Percentiles rank a stretch among this genome's conserved stretches.
Evolutionary conservation across 2,329 filamentous ascomycete species (phyloP).

Genomic region (Coniochaeta prunicola): DNA sequence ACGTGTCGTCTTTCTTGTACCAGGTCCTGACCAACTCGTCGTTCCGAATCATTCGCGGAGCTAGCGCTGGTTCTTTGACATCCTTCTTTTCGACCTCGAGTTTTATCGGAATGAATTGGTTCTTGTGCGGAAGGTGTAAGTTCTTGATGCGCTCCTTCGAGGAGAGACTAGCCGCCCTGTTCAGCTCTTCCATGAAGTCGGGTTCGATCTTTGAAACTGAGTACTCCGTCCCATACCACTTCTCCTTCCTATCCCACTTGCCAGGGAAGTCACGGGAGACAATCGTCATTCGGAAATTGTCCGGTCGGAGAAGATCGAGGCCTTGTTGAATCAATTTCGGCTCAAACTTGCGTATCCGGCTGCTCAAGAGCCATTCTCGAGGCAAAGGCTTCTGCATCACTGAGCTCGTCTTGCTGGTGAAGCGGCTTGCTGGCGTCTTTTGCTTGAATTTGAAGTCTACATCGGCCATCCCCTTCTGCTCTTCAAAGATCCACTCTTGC

Average conservation of each 20-base stretch:
- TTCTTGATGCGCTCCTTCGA: conserved; percentile 55
- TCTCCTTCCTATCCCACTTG: conserved; percentile 80
- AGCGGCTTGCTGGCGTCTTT: conserved; percentile 82
- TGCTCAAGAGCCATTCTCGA: conserved; percentile 80
- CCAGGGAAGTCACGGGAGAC: conserved; percentile 80
- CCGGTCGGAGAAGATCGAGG: conserved; percentile 67
- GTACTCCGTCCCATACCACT: conserved; percentile 98
- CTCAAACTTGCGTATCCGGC: conserved; percentile 73
- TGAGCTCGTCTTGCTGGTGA: conserved; percentile 76
- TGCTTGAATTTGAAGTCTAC: conserved; percentile 94
- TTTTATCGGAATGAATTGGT: conserved; percentile 91
- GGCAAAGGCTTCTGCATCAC: conserved; percentile 90
- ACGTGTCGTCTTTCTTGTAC: conserved; percentile 98
- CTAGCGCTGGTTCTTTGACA: conserved; percentile 63
- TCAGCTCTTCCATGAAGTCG: conserved; percentile 66
- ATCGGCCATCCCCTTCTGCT: conserved; percentile 83
- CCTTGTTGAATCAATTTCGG: conserved; percentile 67
- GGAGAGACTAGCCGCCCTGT: conserved; percentile 52
- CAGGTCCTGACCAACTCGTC: conserved; percentile 75
- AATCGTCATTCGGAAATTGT: conserved; percentile 82
- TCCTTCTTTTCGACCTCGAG: conserved; percentile 94
- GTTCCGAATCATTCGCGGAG: conserved; percentile 78
- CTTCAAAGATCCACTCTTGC: conserved; percentile 88
- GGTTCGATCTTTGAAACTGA: conserved; percentile 70
- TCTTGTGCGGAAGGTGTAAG: conserved; percentile 82